A percentile compares a stretch with the other conserved stretches of the same genome.
These are phyloP conservation scores for Isatis tinctoria DNA, from an alignment of 345 rosid genomes.

Conservation along the genomic window DNA sequence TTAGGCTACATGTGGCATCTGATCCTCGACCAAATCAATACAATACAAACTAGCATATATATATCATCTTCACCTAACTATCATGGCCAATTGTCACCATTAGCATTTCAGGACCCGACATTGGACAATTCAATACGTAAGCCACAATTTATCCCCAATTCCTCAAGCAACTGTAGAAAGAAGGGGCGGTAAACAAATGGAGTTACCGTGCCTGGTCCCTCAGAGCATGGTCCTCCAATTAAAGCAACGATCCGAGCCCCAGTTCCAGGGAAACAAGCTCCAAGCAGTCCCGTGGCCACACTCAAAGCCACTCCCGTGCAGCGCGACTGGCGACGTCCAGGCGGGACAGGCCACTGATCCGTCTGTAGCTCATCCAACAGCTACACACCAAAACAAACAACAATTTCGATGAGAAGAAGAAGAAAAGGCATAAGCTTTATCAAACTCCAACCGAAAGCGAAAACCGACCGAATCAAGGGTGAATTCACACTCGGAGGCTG, in stretches of 20 bases:
- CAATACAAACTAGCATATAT: background rate
- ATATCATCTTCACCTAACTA: background rate
- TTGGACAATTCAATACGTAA: background rate
- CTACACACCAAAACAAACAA: constrained; percentile 35
- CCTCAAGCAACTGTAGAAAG: background rate
- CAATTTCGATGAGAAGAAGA: background rate
- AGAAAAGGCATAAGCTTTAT: background rate
- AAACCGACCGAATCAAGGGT: constrained; percentile 71
- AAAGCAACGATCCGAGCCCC: constrained; percentile 95
- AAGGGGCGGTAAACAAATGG: constrained; percentile 19
- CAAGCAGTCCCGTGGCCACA: constrained; percentile 88
- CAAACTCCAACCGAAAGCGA: background rate
- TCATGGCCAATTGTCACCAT: constrained; percentile 10
- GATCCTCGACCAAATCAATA: background rate
- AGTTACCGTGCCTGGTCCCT: constrained; percentile 93
- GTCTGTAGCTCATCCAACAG: constrained; percentile 92
- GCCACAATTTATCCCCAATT: background rate
- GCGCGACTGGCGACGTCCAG: constrained; percentile 60
- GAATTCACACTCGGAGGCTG: constrained; percentile 93
- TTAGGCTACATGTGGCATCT: constrained; percentile 1
- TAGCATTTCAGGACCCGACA: background rate
- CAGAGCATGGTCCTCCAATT: constrained; percentile 66
- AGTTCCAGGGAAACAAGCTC: constrained; percentile 92
- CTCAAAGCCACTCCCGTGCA: constrained; percentile 97
- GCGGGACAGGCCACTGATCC: constrained; percentile 87